These are phyloP conservation scores for Ophiostoma triangulosporum DNA, from an alignment of 2,329 filamentous ascomycete species.

Conservation along the genomic window DNA sequence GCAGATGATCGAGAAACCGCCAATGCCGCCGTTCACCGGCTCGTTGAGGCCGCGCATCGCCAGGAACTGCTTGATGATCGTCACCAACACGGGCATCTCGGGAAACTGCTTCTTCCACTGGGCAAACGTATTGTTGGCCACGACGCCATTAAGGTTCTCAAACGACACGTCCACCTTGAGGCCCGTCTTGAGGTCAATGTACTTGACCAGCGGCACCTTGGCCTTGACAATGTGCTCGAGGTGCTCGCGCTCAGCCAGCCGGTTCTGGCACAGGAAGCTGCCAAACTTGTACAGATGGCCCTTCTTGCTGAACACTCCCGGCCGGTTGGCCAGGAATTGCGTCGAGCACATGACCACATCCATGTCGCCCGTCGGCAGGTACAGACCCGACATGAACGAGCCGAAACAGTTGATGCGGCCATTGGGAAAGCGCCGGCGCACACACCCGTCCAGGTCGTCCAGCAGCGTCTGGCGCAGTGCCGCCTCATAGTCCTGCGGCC, in stretches of 20 bases:
- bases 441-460: constrained; percentile 46
- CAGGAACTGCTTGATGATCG: constrained; percentile 84
- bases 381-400: constrained; percentile 79
- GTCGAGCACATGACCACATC: constrained; percentile 68
- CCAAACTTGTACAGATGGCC: constrained; percentile 49
- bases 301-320: constrained; percentile 35
- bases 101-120: constrained; percentile 70
- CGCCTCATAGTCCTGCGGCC: constrained; percentile 64
- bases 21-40: constrained; percentile 78
- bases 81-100: constrained; percentile 73
- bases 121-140: constrained; percentile 67
- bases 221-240: constrained; percentile 60
- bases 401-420: constrained; percentile 66
- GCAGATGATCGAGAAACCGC: constrained; percentile 89
- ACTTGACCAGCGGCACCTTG: constrained; percentile 88
- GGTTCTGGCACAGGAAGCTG: constrained; percentile 39
- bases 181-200: constrained; percentile 61
- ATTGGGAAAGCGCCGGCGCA: constrained; percentile 44
- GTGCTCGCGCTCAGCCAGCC: constrained; percentile 42
- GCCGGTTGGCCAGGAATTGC: constrained; percentile 40
- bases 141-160: constrained; percentile 73
- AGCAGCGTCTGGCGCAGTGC: constrained; percentile 61
- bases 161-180: constrained; percentile 89
- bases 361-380: constrained; percentile 69
- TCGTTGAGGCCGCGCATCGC: constrained; percentile 85